Conservation (phyloP, 257 asterid species). For the Hygrophila difformis region DNA sequence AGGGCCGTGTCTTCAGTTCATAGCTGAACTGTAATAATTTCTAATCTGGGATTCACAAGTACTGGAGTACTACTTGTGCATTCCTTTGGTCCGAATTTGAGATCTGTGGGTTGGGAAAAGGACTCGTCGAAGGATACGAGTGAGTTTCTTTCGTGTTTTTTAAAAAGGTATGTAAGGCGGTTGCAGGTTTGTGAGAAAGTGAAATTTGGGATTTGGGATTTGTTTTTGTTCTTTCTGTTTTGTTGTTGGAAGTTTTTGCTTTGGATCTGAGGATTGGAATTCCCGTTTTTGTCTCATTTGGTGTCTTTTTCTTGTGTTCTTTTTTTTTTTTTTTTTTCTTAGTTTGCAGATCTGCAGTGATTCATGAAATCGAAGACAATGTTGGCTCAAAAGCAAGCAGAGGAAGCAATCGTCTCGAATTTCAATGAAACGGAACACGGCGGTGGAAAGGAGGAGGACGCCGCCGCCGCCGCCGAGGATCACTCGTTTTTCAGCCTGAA, state of each 20-base stretch:
- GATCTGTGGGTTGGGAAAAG: no score
- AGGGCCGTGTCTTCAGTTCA: no score
- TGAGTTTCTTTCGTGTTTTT: not conserved
- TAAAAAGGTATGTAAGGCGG: not conserved
- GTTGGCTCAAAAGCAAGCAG: slow-evolving; percentile 41
- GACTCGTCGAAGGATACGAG: no score
- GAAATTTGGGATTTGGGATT: not conserved
- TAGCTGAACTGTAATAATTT: not conserved
- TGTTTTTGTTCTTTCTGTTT: no score
- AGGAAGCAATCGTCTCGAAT: no score
- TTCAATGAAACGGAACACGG: slow-evolving; percentile 24
- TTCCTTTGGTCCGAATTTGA: no score
- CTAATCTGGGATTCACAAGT: not conserved
- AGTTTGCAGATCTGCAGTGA: slow-evolving; percentile 14
- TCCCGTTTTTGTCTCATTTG: slow-evolving; percentile 12
- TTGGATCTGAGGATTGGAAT: slow-evolving; percentile 10
- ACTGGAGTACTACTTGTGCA: not conserved
- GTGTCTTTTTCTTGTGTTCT: slow-evolving; percentile 5
- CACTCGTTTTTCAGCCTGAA: slow-evolving; percentile 23
- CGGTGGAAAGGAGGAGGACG: slow-evolving; percentile 18
- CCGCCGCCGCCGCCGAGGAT: slow-evolving; percentile 5
- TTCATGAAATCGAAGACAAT: slow-evolving; percentile 13
- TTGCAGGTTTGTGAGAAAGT: not conserved
- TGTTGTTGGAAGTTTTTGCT: not conserved
- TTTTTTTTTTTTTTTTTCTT: no score